Conservation (phyloP, 2,329 filamentous ascomycete genomes). For the Aspergillus sp. region DNA sequence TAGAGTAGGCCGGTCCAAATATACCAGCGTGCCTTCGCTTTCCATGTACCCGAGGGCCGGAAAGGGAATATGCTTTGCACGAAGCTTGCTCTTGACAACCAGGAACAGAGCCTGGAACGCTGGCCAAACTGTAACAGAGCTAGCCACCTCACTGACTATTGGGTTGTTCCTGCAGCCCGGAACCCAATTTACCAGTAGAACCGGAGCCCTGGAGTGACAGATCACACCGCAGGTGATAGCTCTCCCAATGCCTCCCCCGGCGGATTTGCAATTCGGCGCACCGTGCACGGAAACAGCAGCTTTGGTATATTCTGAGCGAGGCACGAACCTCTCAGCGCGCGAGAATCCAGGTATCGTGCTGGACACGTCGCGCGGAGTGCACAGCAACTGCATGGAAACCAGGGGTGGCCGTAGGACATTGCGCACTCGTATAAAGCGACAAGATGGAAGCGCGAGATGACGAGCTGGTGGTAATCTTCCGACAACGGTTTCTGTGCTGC, state of each 20-base stretch:
- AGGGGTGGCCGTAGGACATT: neutral
- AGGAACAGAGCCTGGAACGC: neutral
- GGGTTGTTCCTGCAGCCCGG: neutral
- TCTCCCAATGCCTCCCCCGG: neutral
- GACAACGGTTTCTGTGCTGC: neutral
- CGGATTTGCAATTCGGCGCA: neutral
- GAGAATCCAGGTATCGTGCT: neutral
- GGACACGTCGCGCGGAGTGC: neutral
- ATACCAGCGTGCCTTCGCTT: too few relatives aligned
- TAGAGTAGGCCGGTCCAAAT: neutral
- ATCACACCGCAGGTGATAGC: neutral
- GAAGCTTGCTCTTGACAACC: neutral
- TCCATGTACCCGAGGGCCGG: too few relatives aligned
- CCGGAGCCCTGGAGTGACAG: neutral
- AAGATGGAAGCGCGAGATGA: too few relatives aligned
- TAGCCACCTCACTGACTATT: neutral
- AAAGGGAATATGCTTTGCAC: too few relatives aligned
- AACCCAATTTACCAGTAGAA: neutral
- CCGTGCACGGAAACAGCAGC: neutral
- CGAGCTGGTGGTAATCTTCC: neutral
- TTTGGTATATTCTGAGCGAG: neutral
- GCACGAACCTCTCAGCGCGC: neutral
- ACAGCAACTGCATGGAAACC: neutral
- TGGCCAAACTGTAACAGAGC: neutral
- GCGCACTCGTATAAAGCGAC: neutral